Percentiles rank a stretch among this genome's conserved stretches.
These are phyloP conservation scores for Flaveria trinervia DNA, from an alignment of 129 eudicot genomes.

Conservation along the genomic window DNA sequence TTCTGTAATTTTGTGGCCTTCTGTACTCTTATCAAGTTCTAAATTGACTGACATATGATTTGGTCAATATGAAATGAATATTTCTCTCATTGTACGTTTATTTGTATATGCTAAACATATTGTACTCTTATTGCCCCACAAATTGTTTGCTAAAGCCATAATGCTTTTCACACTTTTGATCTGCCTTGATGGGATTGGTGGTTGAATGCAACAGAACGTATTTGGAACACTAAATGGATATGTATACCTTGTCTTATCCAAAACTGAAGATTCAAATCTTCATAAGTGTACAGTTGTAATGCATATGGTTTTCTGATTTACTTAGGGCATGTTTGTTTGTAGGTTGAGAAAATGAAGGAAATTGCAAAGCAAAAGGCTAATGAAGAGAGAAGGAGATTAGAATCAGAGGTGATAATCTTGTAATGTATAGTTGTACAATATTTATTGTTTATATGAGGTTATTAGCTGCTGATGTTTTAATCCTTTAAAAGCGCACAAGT, in stretches of 20 bases:
- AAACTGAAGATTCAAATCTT: not conserved
- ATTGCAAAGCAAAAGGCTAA: constrained; percentile 85
- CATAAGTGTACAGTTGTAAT: not conserved
- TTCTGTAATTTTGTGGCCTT: not conserved
- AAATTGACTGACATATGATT: constrained; percentile 1
- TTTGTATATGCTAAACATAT: not conserved
- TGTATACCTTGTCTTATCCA: not conserved
- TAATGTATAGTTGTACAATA: not conserved
- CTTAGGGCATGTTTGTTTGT: constrained; percentile 23
- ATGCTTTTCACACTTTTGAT: not conserved
- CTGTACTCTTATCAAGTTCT: not conserved
- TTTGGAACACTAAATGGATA: not conserved
- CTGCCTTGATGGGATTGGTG: not conserved
- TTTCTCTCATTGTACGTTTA: not conserved
- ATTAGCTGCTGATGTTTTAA: constrained; percentile 7
- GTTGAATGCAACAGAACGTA: constrained; percentile 14
- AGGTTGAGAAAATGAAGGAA: constrained; percentile 98
- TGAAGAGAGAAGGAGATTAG: constrained; percentile 76
- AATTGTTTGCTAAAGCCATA: constrained; percentile 1
- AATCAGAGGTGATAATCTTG: constrained; percentile 71
- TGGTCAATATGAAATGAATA: not conserved
- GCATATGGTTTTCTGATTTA: constrained; percentile 3
- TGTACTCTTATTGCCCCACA: constrained; percentile 10
- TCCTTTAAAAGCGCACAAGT: not conserved
- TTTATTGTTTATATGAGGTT: constrained; percentile 4